Evolutionary conservation across 108 stramenopile genomes (phyloP).

Genomic region (Cyclotella kingstonii): DNA sequence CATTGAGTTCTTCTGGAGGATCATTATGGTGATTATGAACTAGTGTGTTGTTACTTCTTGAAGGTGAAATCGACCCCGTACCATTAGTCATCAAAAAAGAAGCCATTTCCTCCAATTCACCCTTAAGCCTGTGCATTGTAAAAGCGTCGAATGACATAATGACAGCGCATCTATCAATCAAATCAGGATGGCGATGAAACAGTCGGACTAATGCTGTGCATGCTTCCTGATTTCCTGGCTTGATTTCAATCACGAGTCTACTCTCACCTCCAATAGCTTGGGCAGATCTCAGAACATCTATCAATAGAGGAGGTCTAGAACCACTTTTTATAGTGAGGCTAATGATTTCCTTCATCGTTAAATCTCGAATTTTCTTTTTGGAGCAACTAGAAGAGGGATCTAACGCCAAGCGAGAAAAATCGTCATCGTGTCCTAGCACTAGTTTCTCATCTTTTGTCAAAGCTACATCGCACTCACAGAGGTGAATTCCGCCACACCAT

Average conservation of each 20-base stretch:
- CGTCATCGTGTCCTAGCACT: constrained; percentile 68
- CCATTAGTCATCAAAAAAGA: constrained; percentile 1
- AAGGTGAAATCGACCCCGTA: background rate
- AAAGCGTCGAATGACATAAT: constrained; percentile 78
- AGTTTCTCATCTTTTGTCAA: constrained; percentile 79
- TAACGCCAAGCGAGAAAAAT: constrained; percentile 64
- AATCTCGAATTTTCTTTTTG: constrained; percentile 51
- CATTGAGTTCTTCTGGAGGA: constrained; percentile 11
- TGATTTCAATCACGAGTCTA: constrained; percentile 70
- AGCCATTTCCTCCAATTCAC: constrained; percentile 42
- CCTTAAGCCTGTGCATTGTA: constrained; percentile 63
- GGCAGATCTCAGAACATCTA: constrained; percentile 69
- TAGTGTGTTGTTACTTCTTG: background rate
- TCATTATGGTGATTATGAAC: background rate
- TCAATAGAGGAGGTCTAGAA: constrained; percentile 62
- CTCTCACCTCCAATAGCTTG: constrained; percentile 57
- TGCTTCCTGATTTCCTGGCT: constrained; percentile 71
- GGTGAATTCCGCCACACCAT: constrained; percentile 68
- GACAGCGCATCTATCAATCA: constrained; percentile 54
- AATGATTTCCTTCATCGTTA: constrained; percentile 73
- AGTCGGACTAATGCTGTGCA: constrained; percentile 62
- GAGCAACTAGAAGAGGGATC: constrained; percentile 43
- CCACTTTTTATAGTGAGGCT: constrained; percentile 64
- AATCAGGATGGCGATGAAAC: constrained; percentile 61
- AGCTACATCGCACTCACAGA: constrained; percentile 80